Evolutionary conservation across 306 rosid species (phyloP).

Genomic region (Trifolium pratense): DNA sequence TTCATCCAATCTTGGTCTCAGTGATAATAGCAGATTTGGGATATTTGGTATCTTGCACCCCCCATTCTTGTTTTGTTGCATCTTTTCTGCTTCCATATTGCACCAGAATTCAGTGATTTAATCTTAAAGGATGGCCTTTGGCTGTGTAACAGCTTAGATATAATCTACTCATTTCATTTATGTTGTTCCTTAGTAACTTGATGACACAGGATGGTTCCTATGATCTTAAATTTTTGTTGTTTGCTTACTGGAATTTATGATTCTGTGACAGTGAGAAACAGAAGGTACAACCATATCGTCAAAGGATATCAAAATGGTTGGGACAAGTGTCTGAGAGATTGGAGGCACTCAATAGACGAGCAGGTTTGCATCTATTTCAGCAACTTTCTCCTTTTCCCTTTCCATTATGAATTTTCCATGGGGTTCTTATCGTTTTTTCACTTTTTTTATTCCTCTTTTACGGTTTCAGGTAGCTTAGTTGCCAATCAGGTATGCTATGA

Average conservation of each 20-base stretch:
- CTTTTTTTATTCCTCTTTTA: slow-evolving; percentile 26
- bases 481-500: slow-evolving; percentile 65
- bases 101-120: slow-evolving; percentile 19
- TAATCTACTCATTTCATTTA: slow-evolving; percentile 29
- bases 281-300: slow-evolving; percentile 85
- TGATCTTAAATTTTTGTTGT: slow-evolving; percentile 11
- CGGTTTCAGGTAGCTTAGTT: slow-evolving; percentile 67
- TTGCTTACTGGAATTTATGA: slow-evolving; percentile 33
- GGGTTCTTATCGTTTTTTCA: slow-evolving; percentile 36
- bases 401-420: background rate
- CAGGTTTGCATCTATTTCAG: slow-evolving; percentile 60
- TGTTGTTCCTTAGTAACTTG: background rate
- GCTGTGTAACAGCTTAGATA: slow-evolving; percentile 21
- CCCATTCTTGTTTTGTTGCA: too few relatives aligned
- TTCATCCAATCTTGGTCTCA: background rate
- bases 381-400: background rate
- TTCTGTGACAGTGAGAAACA: slow-evolving; percentile 71
- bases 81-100: slow-evolving; percentile 31
- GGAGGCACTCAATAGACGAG: slow-evolving; percentile 65
- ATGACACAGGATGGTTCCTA: slow-evolving; percentile 4
- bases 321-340: slow-evolving; percentile 88
- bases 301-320: slow-evolving; percentile 90
- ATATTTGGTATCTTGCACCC: slow-evolving; percentile 9
- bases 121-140: background rate
- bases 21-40: background rate